Base-by-base conservation (phyloP, 1,139 yeast genomes). In the Debaryomycetaceae sp. region DNA sequence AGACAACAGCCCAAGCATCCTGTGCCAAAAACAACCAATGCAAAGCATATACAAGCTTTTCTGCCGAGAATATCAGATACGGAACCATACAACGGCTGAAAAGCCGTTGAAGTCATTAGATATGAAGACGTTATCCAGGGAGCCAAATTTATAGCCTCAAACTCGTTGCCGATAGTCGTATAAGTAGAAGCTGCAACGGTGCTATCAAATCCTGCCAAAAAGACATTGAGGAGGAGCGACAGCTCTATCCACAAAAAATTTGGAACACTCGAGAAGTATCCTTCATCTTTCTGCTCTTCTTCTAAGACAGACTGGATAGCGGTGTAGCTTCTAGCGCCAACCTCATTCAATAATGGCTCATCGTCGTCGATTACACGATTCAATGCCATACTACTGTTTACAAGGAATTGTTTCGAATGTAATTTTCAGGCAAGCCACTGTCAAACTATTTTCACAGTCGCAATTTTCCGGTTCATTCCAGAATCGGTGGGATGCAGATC, bases 81-180 rank as follows among this genome's bases (percentile, higher is more conserved):
- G 40, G 78, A 72, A 8, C 83, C 83, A 48, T 76, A 79, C 23
- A 78, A 49, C 9, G 66, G 66, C 43, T 60, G 69, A 49, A 62
- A 62, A 5, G 67, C 66, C 3, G 68, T 62, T 13, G 65, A 54
- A 8, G 68, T 60, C 42, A 65, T 56, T 37, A 65, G 49, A 46
- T 71, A 72, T 6, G 72, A 65, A 3, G 75, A 63, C 14, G 75
- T 72, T 11, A 70, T 68, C 74, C 74, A 68, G 5, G 70, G 52
- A 13, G 66, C 64, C 42, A 64, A 49, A 30, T 62, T 58, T 1
- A 71, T 65, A 13, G 70, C 68, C 44, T 67, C 58, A 58, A 71
- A 66, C 40, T 69, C 62, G 27, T 63, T 60, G 1, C 72, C 70
- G 24, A 69, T 68, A 5, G 60, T 58, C 8, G 67, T 57, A 36